Base-by-base conservation (phyloP, 139 green algal genomes). In the Chlamydomonas urium region DNA sequence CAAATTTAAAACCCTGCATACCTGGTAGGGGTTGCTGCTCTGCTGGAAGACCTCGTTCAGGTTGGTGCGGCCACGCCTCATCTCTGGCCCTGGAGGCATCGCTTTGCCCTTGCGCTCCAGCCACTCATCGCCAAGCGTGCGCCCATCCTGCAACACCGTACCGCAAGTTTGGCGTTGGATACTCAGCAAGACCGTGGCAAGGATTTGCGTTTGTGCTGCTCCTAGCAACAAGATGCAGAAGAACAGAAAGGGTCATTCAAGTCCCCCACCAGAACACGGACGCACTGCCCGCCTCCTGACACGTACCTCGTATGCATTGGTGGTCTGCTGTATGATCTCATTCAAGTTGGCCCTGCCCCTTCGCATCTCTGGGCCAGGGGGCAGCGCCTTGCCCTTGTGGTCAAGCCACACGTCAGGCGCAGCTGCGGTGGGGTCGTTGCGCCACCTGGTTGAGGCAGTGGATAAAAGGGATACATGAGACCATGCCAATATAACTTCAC, bases 1-100 rank as follows among this genome's bases (percentile, higher is more conserved):
- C 24, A 26, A 10, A 29, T 26, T 33, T 61, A 4, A 26, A 4
- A 10, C 24, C 21, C 21, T 61, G 24, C 24, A 24, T 23, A 67
- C 75, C 24, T 61, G 19, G 73, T 86, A 86, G 8, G 80, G 57
- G 38, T 77, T 67, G 14, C 17, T 69, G 17, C 14, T 38, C 72
- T 79, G 69, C 58, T 83, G 77, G 53, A 86, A 61, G 24, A 72
- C 71, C 29, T 86, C 80, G 8, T 63, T 69, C 17, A 86, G 69
- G 59, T 83, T 65, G 8, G 63, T 47, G 32, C 81, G 73, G 2
- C 81, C 81, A 0, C 71, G 67, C 19, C 42, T 61, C 48, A 66
- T 38, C 77, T 83, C 71, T 23, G 80, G 75, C 0, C 72, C 75
- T 32, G 62, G 65, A 17, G 73, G 35, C 1, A 59, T 33, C 3